Evolutionary conservation across 768 basidiomycete genomes (phyloP), one percentile per base, ranked within the genome.

Genomic region (Rhizopogon salebrosus): DNA sequence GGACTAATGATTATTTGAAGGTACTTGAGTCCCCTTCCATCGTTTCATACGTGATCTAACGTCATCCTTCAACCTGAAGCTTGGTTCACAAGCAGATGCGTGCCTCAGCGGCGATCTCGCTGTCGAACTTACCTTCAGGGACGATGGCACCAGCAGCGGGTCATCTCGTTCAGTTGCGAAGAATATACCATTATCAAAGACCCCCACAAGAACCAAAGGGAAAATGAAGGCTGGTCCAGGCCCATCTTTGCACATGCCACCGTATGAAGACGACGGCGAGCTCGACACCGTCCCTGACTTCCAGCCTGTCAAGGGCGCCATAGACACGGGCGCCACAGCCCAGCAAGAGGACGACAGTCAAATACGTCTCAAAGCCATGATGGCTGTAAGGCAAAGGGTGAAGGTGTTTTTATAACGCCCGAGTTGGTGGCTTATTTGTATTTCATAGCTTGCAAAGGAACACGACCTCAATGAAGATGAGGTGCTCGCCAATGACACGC

Each of bases 1-100:
- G 69, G 64, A 76, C 77, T 38, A 71, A 58, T 7, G 68, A 76
- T 1, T 86, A 87, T 56, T 60, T 85, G 31, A 69, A 76, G 71
- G 85, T 83, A 51, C 43, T 63, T 20, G 1, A 0, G 18, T 42
- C 34, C 26, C 22, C 13, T 8, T 24, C 24, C n/a, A n/a, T 13
- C 1, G 27, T 14, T 29, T 14, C 43, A 6, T 13, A 20, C 7
- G 31, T 14, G 18, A 34, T 20, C 42, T 29, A 34, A 40, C 13
- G 16, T 41, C 62, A 36, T 7, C 36, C 59, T 41, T 26, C 18
- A n/a, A 29, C 26, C 16, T 10, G 38, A 46, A 69, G 53, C 51
- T 54, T 29, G 62, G 63, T 18, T 34, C 18, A 41, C 52, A 59
- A 9, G 67, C 64, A 16, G 31, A 43, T 5, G 63, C 63, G 6